Percentiles rank a stretch among this genome's conserved stretches.
Evolutionary conservation across 208 protist species (phyloP).

Genomic region (Acanthamoeba rhysodes): DNA sequence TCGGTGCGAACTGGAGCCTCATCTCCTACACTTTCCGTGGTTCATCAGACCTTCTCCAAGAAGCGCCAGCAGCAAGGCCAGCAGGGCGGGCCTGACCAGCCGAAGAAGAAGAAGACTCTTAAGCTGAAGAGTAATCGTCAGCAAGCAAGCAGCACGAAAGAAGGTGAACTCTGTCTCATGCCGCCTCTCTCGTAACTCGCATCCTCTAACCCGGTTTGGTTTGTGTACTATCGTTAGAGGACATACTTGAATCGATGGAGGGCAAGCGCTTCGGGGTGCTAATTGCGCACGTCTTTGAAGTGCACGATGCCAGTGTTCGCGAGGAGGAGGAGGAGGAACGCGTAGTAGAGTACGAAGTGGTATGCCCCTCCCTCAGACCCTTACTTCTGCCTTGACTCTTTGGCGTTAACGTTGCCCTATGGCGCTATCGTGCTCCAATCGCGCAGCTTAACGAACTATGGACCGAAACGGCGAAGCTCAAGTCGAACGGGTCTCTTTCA

Average conservation of each 20-base stretch:
- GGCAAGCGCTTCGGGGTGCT: constrained; percentile 70
- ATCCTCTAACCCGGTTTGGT: background rate
- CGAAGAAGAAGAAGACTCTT: constrained; percentile 67
- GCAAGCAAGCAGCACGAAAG: background rate
- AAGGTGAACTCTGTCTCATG: background rate
- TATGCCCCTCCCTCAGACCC: background rate
- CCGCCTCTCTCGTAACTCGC: background rate
- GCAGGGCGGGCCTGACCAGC: background rate
- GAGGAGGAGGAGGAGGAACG: background rate
- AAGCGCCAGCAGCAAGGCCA: background rate
- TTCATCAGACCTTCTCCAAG: constrained; percentile 41
- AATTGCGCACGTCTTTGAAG: constrained; percentile 35
- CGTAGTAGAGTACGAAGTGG: constrained; percentile 16
- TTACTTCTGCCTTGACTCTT: background rate
- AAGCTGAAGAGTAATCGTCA: constrained; percentile 35
- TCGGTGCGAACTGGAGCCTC: background rate
- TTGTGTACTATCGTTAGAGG: constrained; percentile 10
- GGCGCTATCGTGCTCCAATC: background rate
- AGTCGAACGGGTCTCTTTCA: constrained; percentile 38
- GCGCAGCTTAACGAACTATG: constrained; percentile 49
- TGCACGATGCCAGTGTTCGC: constrained; percentile 37
- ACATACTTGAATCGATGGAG: constrained; percentile 65
- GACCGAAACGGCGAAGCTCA: constrained; percentile 75
- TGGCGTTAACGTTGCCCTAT: background rate
- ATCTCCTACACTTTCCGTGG: background rate